These are phyloP conservation scores for Chaetomiaceae sp. DNA, from an alignment of 2,329 filamentous ascomycete genomes.

Conservation along the genomic window DNA sequence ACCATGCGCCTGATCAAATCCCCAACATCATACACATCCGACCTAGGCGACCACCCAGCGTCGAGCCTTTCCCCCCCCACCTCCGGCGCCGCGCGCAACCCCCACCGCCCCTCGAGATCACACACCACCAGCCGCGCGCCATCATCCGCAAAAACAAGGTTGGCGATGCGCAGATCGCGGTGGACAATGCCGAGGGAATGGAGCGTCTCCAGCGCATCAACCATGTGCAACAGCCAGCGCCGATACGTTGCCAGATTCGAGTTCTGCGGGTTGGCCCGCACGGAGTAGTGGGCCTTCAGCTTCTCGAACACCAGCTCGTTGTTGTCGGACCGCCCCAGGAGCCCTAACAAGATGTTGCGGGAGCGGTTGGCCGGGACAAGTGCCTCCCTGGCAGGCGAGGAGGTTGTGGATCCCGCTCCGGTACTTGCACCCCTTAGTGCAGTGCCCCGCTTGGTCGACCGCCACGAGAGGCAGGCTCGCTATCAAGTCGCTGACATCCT, in stretches of 20 bases:
- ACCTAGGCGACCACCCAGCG: slow-evolving; percentile 15
- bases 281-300: slow-evolving; percentile 18
- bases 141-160: slow-evolving; percentile 23
- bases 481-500: slow-evolving; percentile 10
- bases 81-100: slow-evolving; percentile 23
- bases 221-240: slow-evolving; percentile 22
- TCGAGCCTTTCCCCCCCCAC: slow-evolving; percentile 14
- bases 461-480: slow-evolving; percentile 18
- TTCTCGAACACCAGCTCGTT: slow-evolving; percentile 25
- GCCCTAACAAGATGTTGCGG: slow-evolving; percentile 23
- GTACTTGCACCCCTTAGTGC: slow-evolving; percentile 26
- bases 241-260: slow-evolving; percentile 5
- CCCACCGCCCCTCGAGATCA: slow-evolving; percentile 27
- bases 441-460: slow-evolving; percentile 23
- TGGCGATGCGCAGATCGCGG: slow-evolving; percentile 21
- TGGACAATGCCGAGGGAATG: slow-evolving; percentile 27
- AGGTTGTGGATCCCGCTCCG: slow-evolving; percentile 26
- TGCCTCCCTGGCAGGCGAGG: slow-evolving; percentile 23
- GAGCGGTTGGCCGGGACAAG: slow-evolving; percentile 14
- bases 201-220: slow-evolving; percentile 22
- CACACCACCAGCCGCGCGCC: slow-evolving; percentile 20
- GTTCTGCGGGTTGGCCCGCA: too few species aligned
- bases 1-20: slow-evolving; percentile 25
- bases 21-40: slow-evolving; percentile 27
- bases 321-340: slow-evolving; percentile 22